Conservation (phyloP, 352 stramenopile species). For the Phytophthora brassicae region DNA sequence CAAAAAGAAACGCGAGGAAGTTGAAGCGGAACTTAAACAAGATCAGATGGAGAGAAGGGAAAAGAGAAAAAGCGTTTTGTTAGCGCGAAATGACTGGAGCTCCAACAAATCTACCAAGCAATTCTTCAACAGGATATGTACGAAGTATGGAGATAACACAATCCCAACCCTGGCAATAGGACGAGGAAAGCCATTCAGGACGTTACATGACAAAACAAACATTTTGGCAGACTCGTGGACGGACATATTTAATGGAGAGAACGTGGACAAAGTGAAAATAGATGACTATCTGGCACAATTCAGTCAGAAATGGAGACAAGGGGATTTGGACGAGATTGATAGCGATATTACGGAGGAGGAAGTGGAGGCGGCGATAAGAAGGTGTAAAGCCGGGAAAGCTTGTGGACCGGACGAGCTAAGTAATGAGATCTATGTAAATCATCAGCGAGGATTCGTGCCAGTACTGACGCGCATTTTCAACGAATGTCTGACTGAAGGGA, state of each 20-base stretch:
- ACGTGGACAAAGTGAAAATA: no score
- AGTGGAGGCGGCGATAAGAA: not conserved
- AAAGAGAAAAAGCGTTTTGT: not conserved
- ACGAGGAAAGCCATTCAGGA: not conserved
- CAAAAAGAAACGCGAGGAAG: no score
- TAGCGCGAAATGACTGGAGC: not conserved
- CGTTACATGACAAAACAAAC: not conserved
- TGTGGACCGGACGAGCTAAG: not conserved
- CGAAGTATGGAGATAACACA: constrained; percentile 7
- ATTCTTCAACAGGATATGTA: constrained; percentile 3
- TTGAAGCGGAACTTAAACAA: not conserved
- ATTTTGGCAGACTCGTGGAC: not conserved
- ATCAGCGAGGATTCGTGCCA: not conserved
- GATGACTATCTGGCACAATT: no score
- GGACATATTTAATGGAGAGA: not conserved
- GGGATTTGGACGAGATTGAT: not conserved
- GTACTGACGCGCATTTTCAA: not conserved
- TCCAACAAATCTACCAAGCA: not conserved
- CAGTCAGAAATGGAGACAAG: not conserved
- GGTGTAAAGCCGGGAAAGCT: not conserved
- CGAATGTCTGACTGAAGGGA: not conserved
- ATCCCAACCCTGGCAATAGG: not conserved
- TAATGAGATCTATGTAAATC: not conserved
- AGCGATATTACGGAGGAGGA: not conserved
- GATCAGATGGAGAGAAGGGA: not conserved